A percentile compares a stretch with the other conserved stretches of the same genome.
phyloP scores from a whole-genome alignment of 2,329 filamentous ascomycete species.

The Xylariaceae sp. region DNA sequence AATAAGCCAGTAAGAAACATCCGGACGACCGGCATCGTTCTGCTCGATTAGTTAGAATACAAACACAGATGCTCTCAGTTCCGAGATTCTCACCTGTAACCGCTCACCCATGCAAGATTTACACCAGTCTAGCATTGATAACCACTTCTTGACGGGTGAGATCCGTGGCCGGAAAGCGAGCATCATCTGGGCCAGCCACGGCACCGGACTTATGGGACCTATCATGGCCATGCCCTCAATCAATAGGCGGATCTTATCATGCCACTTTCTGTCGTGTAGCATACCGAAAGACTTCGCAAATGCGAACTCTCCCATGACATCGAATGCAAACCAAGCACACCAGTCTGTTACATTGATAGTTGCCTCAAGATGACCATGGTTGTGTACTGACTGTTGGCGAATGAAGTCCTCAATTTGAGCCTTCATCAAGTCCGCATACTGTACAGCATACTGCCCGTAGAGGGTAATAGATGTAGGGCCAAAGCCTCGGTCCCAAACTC shows the following conservation, averaged over 20 bases:
- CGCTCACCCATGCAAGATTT: constrained; percentile 7
- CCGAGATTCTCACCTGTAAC: constrained; percentile 1
- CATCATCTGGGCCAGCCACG: background rate
- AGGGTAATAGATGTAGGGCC: constrained; percentile 13
- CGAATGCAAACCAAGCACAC: constrained; percentile 31
- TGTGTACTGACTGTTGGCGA: background rate
- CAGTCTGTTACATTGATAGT: constrained; percentile 28
- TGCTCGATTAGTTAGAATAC: background rate
- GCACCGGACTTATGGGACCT: constrained; percentile 17
- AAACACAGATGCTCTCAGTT: background rate
- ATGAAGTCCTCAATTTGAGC: constrained; percentile 13
- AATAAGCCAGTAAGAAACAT: constrained; percentile 18
- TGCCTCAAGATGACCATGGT: background rate
- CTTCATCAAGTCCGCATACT: constrained; percentile 23
- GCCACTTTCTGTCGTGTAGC: constrained; percentile 27
- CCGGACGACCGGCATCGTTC: background rate
- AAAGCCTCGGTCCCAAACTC: constrained; percentile 30
- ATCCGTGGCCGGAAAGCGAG: background rate
- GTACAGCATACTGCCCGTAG: constrained; percentile 24
- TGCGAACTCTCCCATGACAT: constrained; percentile 35
- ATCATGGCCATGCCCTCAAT: constrained; percentile 10
- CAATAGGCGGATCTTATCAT: constrained; percentile 17
- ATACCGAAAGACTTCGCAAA: constrained; percentile 32
- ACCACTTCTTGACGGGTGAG: background rate
- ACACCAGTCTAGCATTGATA: background rate